Evolutionary conservation across 2,329 filamentous ascomycete species (phyloP).

Genomic region (Fusarium sp.): DNA sequence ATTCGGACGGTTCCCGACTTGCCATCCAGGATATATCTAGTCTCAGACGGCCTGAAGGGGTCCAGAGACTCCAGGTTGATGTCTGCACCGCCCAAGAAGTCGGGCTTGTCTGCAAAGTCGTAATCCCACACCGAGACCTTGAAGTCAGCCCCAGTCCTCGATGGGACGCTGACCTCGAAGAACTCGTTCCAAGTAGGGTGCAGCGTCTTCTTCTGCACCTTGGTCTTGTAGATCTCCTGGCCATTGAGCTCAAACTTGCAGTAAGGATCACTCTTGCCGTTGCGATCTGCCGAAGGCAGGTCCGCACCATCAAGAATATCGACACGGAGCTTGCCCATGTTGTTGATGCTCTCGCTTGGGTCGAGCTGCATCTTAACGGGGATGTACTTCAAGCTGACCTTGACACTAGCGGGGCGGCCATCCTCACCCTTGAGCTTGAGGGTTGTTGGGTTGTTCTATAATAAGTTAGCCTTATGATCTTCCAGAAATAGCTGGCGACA

Average conservation of each 20-base stretch:
- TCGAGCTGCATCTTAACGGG: slow-evolving; percentile 94
- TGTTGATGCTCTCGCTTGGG: slow-evolving; percentile 96
- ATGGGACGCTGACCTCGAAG: slow-evolving; percentile 84
- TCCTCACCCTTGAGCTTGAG: slow-evolving; percentile 81
- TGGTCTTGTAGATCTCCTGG: slow-evolving; percentile 91
- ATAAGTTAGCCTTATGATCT: slow-evolving; percentile 1
- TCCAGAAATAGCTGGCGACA: no score
- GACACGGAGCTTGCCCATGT: slow-evolving; percentile 94
- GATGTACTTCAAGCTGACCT: slow-evolving; percentile 92
- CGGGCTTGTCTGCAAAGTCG: slow-evolving; percentile 95
- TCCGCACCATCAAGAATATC: slow-evolving; percentile 86
- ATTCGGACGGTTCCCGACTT: slow-evolving; percentile 86
- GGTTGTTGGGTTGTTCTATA: slow-evolving; percentile 86
- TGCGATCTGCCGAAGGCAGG: slow-evolving; percentile 91
- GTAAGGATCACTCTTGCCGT: slow-evolving; percentile 96
- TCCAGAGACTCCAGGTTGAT: slow-evolving; percentile 83
- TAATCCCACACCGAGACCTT: slow-evolving; percentile 87
- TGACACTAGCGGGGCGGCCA: slow-evolving; percentile 75
- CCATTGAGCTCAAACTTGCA: slow-evolving; percentile 93
- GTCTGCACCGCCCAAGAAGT: slow-evolving; percentile 78
- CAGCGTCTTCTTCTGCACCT: slow-evolving; percentile 95
- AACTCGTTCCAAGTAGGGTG: slow-evolving; percentile 95
- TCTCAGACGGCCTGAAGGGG: slow-evolving; percentile 82
- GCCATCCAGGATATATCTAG: slow-evolving; percentile 79
- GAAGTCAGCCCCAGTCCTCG: slow-evolving; percentile 85